Evolutionary conservation across 1,284 basidiomycete genomes (phyloP).

Genomic region (Rhodotorula sp.): DNA sequence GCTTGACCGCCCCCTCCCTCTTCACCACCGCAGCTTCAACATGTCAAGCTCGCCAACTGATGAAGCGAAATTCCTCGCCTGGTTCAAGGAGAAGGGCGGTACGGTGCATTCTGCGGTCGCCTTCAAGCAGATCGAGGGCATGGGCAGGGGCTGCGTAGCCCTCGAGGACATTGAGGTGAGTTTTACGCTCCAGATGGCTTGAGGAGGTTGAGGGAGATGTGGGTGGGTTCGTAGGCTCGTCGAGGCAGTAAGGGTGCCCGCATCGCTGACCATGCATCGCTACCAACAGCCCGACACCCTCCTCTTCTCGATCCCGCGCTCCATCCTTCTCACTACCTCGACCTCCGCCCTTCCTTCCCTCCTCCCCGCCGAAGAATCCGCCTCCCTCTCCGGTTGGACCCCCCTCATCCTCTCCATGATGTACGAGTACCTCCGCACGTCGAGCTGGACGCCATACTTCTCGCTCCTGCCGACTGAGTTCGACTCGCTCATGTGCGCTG

Average conservation of each 20-base stretch:
- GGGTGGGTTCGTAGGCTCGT: not conserved
- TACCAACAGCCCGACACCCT: constrained; percentile 61
- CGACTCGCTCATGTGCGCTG: constrained; percentile 74
- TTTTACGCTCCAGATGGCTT: constrained; percentile 2
- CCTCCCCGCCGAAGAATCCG: constrained; percentile 64
- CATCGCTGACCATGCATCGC: no score
- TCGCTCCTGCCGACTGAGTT: constrained; percentile 64
- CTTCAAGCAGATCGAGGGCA: constrained; percentile 57
- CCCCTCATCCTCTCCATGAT: constrained; percentile 90
- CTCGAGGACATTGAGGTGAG: constrained; percentile 66
- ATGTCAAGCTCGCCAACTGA: constrained; percentile 7
- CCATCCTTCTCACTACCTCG: constrained; percentile 71
- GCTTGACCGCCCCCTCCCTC: not conserved
- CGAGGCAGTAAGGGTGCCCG: no score
- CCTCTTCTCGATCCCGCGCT: constrained; percentile 79
- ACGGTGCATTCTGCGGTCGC: constrained; percentile 50
- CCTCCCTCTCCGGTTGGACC: constrained; percentile 64
- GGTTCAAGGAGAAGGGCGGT: constrained; percentile 49
- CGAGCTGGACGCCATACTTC: constrained; percentile 44
- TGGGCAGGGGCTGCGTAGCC: constrained; percentile 71
- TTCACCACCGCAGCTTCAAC: not conserved
- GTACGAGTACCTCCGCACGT: constrained; percentile 67
- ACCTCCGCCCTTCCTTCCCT: constrained; percentile 65
- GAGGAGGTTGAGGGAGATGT: not conserved
- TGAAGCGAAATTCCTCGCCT: constrained; percentile 45